These are phyloP conservation scores for Penicillium hesseltinei DNA, from an alignment of 2,329 filamentous ascomycete genomes.

Conservation along the genomic window DNA sequence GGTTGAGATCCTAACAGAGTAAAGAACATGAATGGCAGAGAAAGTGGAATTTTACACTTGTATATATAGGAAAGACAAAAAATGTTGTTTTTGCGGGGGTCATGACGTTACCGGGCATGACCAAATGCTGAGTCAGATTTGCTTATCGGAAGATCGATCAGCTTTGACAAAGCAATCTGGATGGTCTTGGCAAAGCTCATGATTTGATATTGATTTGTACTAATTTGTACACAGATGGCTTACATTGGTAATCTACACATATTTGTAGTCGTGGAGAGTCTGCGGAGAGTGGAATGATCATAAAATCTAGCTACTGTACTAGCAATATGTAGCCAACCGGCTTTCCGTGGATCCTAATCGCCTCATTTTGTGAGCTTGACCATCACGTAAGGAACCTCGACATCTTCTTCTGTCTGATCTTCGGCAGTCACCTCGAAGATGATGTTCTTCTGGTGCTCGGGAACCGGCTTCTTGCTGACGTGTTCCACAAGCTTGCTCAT, in stretches of 20 bases:
- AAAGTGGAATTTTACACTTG: constrained; percentile 3
- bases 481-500: constrained; percentile 83
- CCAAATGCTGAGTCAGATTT: constrained; percentile 24
- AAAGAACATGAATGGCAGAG: constrained; percentile 26
- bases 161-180: constrained; percentile 27
- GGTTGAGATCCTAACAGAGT: constrained; percentile 21
- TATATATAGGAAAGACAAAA: constrained; percentile 4
- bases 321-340: not conserved
- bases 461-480: constrained; percentile 89
- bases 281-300: constrained; percentile 3
- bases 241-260: constrained; percentile 10
- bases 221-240: constrained; percentile 5
- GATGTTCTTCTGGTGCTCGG: constrained; percentile 87
- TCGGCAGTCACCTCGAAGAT: constrained; percentile 96
- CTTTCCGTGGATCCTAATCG: constrained; percentile 1
- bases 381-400: constrained; percentile 96
- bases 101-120: constrained; percentile 11
- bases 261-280: not conserved
- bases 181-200: not conserved
- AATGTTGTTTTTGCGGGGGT: constrained; percentile 15
- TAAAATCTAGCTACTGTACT: constrained; percentile 13
- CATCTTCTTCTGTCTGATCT: constrained; percentile 84
- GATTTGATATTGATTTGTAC: not conserved
- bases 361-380: constrained; percentile 61
- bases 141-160: constrained; percentile 25